Evolutionary conservation across 305 asterid species (phyloP), one percentile per base, ranked within the genome.

Genomic region (Rubia tinctorum): DNA sequence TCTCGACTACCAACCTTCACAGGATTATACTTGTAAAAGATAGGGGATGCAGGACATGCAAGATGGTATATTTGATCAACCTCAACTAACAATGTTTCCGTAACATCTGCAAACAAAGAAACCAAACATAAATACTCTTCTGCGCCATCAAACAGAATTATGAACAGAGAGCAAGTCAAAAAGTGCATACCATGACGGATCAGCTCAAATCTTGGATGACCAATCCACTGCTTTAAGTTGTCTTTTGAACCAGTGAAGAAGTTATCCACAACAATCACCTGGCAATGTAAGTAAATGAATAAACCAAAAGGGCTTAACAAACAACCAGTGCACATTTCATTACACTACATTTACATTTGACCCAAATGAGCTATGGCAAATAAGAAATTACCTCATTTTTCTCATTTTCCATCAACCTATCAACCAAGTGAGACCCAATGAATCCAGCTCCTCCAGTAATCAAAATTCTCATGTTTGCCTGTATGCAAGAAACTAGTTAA

Each of bases 41-140:
- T 92, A 8, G 99, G 99, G 74, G 99, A 94, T 71, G 99, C 99
- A 34, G 99, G 99, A 75, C 99, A 95, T 76, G 99, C 99, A 79
- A 95, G 98, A 87, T 95, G 98, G 83, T 92, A 95, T 67, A 95
- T 95, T 78, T 80, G 89, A 82, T 95, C 99, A 77, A 95, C 98
- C 85, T 95, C 98, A 70, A 95, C 64, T 58, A 91, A 79, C 75
- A 95, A 83, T 61, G 99, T 74, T 83, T 95, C 97, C 0, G 98
- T 95, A 63, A 95, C 96, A 82, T 95, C 99, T 95, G 89, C 79
- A 83, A 37, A 37, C 51, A 59, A 69, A 60, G 43, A 68, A 45
- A 72, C 22, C 10, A 27, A 37, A 61, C 10, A 40, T 55, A 58
- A 53, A 14, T 8, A 39, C 12, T 60, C 70, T 20, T 18, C 22